Base-by-base conservation (phyloP, 805 yeast species). In the Metschnikowia vanudenii region DNA sequence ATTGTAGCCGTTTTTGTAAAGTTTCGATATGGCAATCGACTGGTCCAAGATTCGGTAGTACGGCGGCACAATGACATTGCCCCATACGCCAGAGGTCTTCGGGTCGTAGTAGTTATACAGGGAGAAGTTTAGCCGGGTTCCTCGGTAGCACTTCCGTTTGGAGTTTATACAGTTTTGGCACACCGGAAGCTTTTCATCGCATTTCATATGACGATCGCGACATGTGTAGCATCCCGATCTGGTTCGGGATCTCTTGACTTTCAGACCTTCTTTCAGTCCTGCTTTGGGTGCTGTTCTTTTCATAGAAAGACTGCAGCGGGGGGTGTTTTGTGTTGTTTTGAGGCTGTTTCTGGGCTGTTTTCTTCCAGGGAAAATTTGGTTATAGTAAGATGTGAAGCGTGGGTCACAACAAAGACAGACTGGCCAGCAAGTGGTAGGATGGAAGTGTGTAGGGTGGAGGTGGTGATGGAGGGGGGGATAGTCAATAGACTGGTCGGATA, bases 191-290 rank as follows among this genome's bases (percentile, higher is more conserved):
- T 72, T 76, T 59, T 80, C 85, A 57, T 82, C 87, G 62, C 88
- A 82, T 57, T 81, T 82, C 69, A 82, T 79, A 61, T 83, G 82
- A 37, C 87, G 71, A 49, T 80, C 79, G 43, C 87, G 76, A 56
- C 88, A 82, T 10, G 83, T 80, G 42, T 78, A 62, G 57, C 85
- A 80, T 13, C 85, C 85, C 9, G 74, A 68, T 42, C 76, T 60
- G 11, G 75, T 69, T 53, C 76, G 60, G 43, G 68, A 67, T 46
- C 66, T 54, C 47, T 69, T 70, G 45, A 53, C 46, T 30, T 38
- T 43, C 19, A 32, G 47, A 18, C 30, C 44, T n/a, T 31, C 29
- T 14, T 34, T 37, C 16, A 35, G 14, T 24, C 33, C 14, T 31
- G 34, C 29, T 14, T 34, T 37, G 20, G 39, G 14, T 24, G 37